phyloP scores from a whole-genome alignment of 1,284 basidiomycete genomes.

The Ustilago curta region DNA sequence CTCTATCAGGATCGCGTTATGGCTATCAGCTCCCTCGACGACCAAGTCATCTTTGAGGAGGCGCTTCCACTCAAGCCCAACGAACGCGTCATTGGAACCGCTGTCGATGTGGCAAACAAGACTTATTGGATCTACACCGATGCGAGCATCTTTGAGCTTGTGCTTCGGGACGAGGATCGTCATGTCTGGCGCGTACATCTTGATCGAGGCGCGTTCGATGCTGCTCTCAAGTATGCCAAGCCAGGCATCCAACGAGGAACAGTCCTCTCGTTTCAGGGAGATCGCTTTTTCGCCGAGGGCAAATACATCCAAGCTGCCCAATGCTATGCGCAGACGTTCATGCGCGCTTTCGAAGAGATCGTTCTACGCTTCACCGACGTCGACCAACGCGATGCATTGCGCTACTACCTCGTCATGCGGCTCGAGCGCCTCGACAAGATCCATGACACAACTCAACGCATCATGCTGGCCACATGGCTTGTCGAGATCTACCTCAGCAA shows the following conservation, averaged over 20 bases:
- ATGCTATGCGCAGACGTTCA: slow-evolving; percentile 79
- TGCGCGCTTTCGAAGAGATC: slow-evolving; percentile 88
- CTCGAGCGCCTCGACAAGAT: slow-evolving; percentile 84
- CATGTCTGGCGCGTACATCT: slow-evolving; percentile 95
- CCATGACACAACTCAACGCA: slow-evolving; percentile 84
- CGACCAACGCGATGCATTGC: slow-evolving; percentile 89
- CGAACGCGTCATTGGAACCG: slow-evolving; percentile 60
- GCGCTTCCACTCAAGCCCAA: slow-evolving; percentile 54
- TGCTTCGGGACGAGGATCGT: slow-evolving; percentile 86
- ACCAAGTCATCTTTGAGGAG: slow-evolving; percentile 86
- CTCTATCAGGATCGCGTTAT: slow-evolving; percentile 84
- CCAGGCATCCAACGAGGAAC: slow-evolving; percentile 85
- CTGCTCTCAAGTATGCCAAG: slow-evolving; percentile 84
- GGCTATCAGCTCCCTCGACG: slow-evolving; percentile 83
- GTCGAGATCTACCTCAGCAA: slow-evolving; percentile 97
- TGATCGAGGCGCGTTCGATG: slow-evolving; percentile 80
- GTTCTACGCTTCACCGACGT: slow-evolving; percentile 88
- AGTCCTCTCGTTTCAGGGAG: slow-evolving; percentile 86
- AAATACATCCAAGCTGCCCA: slow-evolving; percentile 91
- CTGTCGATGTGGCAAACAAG: slow-evolving; percentile 81
- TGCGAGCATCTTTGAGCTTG: slow-evolving; percentile 88
- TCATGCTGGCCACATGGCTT: slow-evolving; percentile 99
- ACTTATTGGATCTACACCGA: slow-evolving; percentile 97
- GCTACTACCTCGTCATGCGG: slow-evolving; percentile 88
- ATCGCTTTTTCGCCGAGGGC: slow-evolving; percentile 82